phyloP scores from a whole-genome alignment of 106 monocot species.

The Acanthochlamys bracteata region DNA sequence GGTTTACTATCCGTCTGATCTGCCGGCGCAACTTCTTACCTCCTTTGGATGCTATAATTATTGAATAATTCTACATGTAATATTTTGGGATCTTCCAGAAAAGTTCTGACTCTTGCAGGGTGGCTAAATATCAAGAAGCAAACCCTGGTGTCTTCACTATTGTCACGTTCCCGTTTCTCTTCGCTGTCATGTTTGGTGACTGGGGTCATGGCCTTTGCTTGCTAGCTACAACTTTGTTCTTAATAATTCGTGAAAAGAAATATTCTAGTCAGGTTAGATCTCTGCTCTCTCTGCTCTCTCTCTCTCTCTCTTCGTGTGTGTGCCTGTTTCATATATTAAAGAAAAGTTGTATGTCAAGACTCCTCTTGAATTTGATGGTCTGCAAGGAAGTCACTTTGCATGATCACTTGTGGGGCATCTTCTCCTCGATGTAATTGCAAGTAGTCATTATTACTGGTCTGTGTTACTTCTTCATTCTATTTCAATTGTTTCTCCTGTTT shows the following conservation, averaged over 20 bases:
- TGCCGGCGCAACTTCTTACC: too few relatives aligned
- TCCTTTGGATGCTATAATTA: too few relatives aligned
- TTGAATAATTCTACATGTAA: too few relatives aligned
- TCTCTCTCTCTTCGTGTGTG: neutral
- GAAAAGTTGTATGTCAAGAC: too few relatives aligned
- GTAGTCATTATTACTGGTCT: too few relatives aligned
- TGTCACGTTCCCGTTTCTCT: slow-evolving; percentile 95
- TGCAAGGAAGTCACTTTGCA: neutral
- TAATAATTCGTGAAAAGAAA: slow-evolving; percentile 78
- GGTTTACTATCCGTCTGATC: too few relatives aligned
- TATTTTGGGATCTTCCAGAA: too few relatives aligned
- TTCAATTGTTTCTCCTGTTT: too few relatives aligned
- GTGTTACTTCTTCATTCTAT: too few relatives aligned
- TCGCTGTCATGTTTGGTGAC: slow-evolving; percentile 99
- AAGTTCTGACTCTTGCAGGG: slow-evolving; percentile 33
- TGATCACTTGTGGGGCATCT: too few relatives aligned
- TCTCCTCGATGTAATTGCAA: too few relatives aligned
- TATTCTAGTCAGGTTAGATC: slow-evolving; percentile 73
- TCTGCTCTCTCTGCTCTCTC: neutral
- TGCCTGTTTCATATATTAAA: too few relatives aligned
- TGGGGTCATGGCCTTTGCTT: slow-evolving; percentile 99
- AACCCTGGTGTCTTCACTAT: slow-evolving; percentile 94
- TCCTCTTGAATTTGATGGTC: neutral
- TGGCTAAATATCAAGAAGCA: slow-evolving; percentile 95
- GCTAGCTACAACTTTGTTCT: slow-evolving; percentile 46